Evolutionary conservation across 257 asterid species (phyloP), one percentile per base, ranked within the genome.

Genomic region (Solanum rostratum): DNA sequence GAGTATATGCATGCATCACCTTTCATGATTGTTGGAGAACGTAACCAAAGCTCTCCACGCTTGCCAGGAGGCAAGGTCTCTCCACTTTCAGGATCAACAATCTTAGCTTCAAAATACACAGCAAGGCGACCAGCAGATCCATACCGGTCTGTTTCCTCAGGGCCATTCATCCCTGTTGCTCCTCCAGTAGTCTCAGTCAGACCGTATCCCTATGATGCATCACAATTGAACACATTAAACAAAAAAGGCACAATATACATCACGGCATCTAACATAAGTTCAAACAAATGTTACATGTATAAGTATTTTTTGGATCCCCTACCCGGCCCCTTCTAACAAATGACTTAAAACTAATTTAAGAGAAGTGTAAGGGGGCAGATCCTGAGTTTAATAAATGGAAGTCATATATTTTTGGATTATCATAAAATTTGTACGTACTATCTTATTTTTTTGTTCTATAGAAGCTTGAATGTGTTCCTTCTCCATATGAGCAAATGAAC

Each of bases 121-220:
- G 88, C 29, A 66, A 96, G 86, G 20, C 96, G 95, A 68, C 99
- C 99, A 5, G 92, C 96, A 54, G 98, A 96, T n/a, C 97, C 98
- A 73, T 88, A 84, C 52, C 65, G 79, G 27, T 68, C 85, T 4
- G 92, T 84, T 86, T 96, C 99, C 74, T 94, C 97, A 16, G 90
- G 87, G 83, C 92, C 93, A 18, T 82, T 54, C 86, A 93, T 82
- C 76, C 94, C 88, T 29, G 98, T 86, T 57, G 89, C 93, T 13
- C 84, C 92, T 86, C 99, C 99, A 2, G 92, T 87, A 54, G 92
- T 90, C 93, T 94, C 99, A 1, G 99, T 96, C 93, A 96, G 71
- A 30, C 98, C 99, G 88, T 92, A 96, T 20, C 99, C 98, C 99
- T 96, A 69, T 15, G 84, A 29, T 73, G 84, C 63, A 78, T 69